Evolutionary conservation across 2,329 filamentous ascomycete genomes (phyloP).

Genomic region (Pseudophaeomoniella oleicola): DNA sequence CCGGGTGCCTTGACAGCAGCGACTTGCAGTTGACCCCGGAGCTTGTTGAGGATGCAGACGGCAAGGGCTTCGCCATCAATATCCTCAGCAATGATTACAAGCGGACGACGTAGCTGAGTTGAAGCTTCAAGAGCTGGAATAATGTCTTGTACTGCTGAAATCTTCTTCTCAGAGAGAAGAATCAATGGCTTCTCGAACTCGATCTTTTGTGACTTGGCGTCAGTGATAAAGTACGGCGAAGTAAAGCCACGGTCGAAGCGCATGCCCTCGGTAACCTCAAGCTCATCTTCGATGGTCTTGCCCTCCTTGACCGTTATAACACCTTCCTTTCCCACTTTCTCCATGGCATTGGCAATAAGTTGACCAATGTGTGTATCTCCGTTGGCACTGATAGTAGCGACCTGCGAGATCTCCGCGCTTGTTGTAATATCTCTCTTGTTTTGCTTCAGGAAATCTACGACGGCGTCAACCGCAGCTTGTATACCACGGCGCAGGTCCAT

Average conservation of each 20-base stretch:
- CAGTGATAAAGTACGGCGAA: conserved; percentile 99
- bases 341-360: conserved; percentile 96
- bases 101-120: conserved; percentile 83
- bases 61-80: conserved; percentile 97
- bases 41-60: conserved; percentile 99
- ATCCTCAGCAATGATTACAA: conserved; percentile 98
- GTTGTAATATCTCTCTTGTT: conserved; percentile 99
- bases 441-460: conserved; percentile 83
- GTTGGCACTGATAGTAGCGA: conserved; percentile 96
- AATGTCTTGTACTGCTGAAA: conserved; percentile 97
- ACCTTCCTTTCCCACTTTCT: conserved; percentile 99
- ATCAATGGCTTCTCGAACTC: conserved; percentile 99
- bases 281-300: conserved; percentile 94
- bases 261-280: conserved; percentile 99
- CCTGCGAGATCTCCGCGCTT: conserved; percentile 90
- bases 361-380: conserved; percentile 89
- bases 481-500: conserved; percentile 97
- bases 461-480: conserved; percentile 87
- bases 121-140: conserved; percentile 95
- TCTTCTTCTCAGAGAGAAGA: conserved; percentile 99
- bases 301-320: conserved; percentile 99
- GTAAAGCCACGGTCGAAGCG: conserved; percentile 98
- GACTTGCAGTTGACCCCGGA: conserved; percentile 97
- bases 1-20: conserved; percentile 97
- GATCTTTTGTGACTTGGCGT: conserved; percentile 95